Percentiles rank a stretch among this genome's conserved stretches.
These are phyloP conservation scores for Gastrolobium villosum DNA, from an alignment of 306 rosid genomes.

Conservation along the genomic window DNA sequence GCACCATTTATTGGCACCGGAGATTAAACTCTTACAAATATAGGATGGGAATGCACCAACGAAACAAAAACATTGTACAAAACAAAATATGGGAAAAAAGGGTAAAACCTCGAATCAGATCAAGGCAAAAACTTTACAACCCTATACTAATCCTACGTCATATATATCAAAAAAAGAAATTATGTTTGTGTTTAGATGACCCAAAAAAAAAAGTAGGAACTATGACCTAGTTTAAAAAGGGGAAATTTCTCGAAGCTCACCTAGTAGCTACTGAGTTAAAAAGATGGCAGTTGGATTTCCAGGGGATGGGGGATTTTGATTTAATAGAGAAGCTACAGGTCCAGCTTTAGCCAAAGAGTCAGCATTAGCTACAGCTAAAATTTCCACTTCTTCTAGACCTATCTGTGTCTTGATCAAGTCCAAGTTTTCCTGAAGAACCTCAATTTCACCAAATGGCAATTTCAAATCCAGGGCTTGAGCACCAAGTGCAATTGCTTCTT, in stretches of 20 bases:
- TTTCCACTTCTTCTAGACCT: constrained; percentile 77
- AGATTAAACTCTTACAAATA: background rate
- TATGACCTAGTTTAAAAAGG: background rate
- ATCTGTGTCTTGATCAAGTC: constrained; percentile 85
- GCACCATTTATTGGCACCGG: background rate
- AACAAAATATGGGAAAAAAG: constrained; percentile 7
- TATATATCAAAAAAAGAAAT: constrained; percentile 3
- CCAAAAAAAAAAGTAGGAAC: background rate
- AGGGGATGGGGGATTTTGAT: constrained; percentile 89
- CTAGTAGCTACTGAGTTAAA: constrained; percentile 54
- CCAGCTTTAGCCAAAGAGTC: constrained; percentile 77
- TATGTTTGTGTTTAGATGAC: background rate
- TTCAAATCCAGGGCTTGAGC: constrained; percentile 79
- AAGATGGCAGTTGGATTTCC: constrained; percentile 89
- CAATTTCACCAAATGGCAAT: constrained; percentile 85
- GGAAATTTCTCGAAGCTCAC: constrained; percentile 41
- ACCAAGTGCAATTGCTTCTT: constrained; percentile 71
- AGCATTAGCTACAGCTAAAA: constrained; percentile 67
- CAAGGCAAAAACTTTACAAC: constrained; percentile 11
- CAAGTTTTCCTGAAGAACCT: constrained; percentile 78
- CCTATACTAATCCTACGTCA: constrained; percentile 1
- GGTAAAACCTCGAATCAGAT: background rate
- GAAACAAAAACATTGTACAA: background rate
- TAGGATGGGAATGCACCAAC: background rate
- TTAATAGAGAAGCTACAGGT: constrained; percentile 60